These are phyloP conservation scores for Pythium dissotocum DNA, from an alignment of 352 stramenopile genomes.

Conservation along the genomic window DNA sequence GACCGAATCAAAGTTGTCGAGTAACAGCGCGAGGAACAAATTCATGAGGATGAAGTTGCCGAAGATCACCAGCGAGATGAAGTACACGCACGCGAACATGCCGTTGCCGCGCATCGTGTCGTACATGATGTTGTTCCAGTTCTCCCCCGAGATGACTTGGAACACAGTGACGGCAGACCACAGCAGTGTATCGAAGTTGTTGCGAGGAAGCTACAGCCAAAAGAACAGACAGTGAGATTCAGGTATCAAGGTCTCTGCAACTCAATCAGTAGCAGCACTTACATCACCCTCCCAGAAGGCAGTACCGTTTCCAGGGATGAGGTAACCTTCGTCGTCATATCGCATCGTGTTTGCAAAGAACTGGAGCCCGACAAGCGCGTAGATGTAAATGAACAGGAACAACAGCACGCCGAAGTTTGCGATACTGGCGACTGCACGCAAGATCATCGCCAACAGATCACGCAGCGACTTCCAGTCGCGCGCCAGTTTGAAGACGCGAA, in stretches of 20 bases:
- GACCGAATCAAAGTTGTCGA: slow-evolving; percentile 88
- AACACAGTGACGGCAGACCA: slow-evolving; percentile 88
- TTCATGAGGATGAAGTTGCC: slow-evolving; percentile 94
- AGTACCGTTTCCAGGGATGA: slow-evolving; percentile 41
- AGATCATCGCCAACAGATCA: slow-evolving; percentile 91
- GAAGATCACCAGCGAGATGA: slow-evolving; percentile 86
- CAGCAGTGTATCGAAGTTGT: slow-evolving; percentile 90
- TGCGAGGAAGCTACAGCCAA: slow-evolving; percentile 47
- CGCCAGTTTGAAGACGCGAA: slow-evolving; percentile 94
- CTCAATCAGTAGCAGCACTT: slow-evolving; percentile 14
- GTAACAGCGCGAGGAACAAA: slow-evolving; percentile 92
- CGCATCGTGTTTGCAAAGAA: slow-evolving; percentile 95
- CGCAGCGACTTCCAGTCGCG: slow-evolving; percentile 91
- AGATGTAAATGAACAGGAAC: slow-evolving; percentile 96
- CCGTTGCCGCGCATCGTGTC: slow-evolving; percentile 85
- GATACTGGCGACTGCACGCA: slow-evolving; percentile 90
- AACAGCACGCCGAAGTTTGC: slow-evolving; percentile 94
- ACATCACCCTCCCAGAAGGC: slow-evolving; percentile 66
- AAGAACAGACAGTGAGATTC: background rate
- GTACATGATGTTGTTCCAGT: slow-evolving; percentile 96
- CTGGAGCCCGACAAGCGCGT: slow-evolving; percentile 89
- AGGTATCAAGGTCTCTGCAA: background rate
- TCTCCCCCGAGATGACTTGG: slow-evolving; percentile 93
- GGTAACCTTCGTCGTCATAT: slow-evolving; percentile 85
- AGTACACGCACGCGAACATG: slow-evolving; percentile 74